Evolutionary conservation across 495 filamentous ascomycete genomes (phyloP), one percentile per base, ranked within the genome.

Genomic region (Penicillium cataractarum): DNA sequence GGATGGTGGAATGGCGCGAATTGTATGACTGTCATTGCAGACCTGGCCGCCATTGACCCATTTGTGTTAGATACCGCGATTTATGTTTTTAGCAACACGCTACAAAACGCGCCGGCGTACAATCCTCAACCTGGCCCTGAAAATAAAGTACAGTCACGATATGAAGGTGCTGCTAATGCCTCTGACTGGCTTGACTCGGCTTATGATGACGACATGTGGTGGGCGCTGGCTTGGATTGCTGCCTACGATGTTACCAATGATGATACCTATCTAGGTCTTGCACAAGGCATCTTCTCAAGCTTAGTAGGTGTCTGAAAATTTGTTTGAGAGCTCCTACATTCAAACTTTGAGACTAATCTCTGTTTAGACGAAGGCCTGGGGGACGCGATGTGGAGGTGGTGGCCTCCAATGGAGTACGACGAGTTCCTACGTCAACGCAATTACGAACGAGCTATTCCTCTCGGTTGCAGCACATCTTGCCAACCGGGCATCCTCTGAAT

Each of bases 1-100:
- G 86, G 86, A 2, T 93, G 90, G 90, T 93, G 90, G 90, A 90
- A 92, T 73, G 84, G 83, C 40, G 90, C 86, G 58, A 93, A 91
- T 70, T 82, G 80, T 57, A 71, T 92, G 61, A 90, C 87, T 2
- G 78, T 81, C 26, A 69, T 91, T 39, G 84, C 81, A 62, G 87
- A 92, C 66, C 80, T 89, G 62, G 87, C 86, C 17, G 61, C 75
- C 10, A 39, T 83, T 17, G 81, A 85, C 61, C 59, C 71, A 29
- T 66, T 66, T 4, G 61, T 67, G 53, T 58, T 68, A 56, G 66
- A 65, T 9, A 69, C 69, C 0, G 70, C 81, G 4, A 65, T 59
- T 54, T 60, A 70, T 50, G 76, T 83, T 52, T 82, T 83, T 66
- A 72, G 69, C 8, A 80, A 79, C 60, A 80, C 82, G 26, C 74